Evolutionary conservation across 441 rosid species (phyloP).

Genomic region (Jatropha podagrica): DNA sequence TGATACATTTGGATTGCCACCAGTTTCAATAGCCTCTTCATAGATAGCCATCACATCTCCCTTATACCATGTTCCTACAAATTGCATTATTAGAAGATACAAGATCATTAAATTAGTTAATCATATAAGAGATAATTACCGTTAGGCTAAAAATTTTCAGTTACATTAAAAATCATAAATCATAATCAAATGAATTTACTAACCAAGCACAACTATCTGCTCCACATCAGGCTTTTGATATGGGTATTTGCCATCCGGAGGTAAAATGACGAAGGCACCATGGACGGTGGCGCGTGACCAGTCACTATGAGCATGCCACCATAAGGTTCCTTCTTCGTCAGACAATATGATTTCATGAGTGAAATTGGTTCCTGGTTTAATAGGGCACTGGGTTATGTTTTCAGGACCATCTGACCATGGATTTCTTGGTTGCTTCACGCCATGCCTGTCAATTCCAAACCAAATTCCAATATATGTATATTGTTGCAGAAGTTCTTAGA

Average conservation of each 20-base stretch:
- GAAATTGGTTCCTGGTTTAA: conserved; percentile 25
- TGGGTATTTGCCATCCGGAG: conserved; percentile 15
- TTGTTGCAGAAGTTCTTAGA: too few species aligned
- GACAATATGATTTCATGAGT: conserved; percentile 16
- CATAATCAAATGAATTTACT: too few species aligned
- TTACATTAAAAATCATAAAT: too few species aligned
- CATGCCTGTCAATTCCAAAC: conserved; percentile 23
- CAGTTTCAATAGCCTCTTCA: conserved; percentile 19
- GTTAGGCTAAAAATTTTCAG: too few species aligned
- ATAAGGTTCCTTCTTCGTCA: conserved; percentile 29
- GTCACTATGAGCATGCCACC: conserved; percentile 38
- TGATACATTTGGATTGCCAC: conserved; percentile 13
- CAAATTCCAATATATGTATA: too few species aligned
- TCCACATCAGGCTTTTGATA: conserved; percentile 17
- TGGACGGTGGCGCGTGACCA: conserved; percentile 32
- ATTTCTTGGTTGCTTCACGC: conserved; percentile 30
- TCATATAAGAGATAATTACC: conserved; percentile 16
- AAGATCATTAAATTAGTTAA: conserved; percentile 1
- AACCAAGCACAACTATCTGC: conserved; percentile 22
- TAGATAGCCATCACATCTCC: conserved; percentile 29
- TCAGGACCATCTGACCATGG: conserved; percentile 40
- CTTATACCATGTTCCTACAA: conserved; percentile 28
- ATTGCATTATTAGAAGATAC: neutral
- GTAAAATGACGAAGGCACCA: conserved; percentile 26
- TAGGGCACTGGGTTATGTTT: conserved; percentile 33